A percentile compares a stretch with the other conserved stretches of the same genome.
Conservation (phyloP, 768 basidiomycete genomes). For the Boletus rufocinnamomeus region DNA sequence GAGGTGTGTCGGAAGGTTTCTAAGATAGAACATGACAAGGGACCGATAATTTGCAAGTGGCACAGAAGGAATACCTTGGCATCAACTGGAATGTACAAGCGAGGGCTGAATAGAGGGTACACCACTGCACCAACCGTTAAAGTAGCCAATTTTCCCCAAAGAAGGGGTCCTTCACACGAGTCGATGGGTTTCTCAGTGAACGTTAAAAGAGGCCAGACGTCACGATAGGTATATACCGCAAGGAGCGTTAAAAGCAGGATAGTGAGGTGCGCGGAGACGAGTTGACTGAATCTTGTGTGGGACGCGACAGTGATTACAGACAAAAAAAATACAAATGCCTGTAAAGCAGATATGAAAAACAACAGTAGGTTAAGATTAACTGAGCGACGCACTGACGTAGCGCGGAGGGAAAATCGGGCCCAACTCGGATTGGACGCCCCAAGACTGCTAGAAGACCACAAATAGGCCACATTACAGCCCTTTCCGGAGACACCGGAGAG, state of each 20-base stretch:
- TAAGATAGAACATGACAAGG: background rate
- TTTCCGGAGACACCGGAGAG: background rate
- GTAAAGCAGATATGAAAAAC: background rate
- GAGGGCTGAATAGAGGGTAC: slow-evolving; percentile 4
- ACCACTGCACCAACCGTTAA: background rate
- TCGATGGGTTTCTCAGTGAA: background rate
- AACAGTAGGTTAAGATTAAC: background rate
- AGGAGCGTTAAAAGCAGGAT: background rate
- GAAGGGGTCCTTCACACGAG: background rate
- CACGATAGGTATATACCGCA: background rate
- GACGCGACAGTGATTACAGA: background rate
- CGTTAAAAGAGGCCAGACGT: slow-evolving; percentile 4
- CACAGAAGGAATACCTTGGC: background rate
- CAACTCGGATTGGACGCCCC: background rate
- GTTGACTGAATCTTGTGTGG: background rate
- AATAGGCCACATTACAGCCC: too few relatives aligned
- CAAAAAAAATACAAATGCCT: background rate
- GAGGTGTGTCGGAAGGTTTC: background rate
- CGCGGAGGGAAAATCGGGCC: background rate
- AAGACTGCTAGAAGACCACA: background rate
- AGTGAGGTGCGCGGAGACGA: too few relatives aligned
- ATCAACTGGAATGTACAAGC: background rate
- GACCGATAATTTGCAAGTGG: background rate
- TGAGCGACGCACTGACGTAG: background rate
- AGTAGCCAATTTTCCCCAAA: background rate